A percentile compares a stretch with the other conserved stretches of the same genome.
These are phyloP conservation scores for Eutrema yunnanense DNA, from an alignment of 345 rosid species.

Conservation along the genomic window DNA sequence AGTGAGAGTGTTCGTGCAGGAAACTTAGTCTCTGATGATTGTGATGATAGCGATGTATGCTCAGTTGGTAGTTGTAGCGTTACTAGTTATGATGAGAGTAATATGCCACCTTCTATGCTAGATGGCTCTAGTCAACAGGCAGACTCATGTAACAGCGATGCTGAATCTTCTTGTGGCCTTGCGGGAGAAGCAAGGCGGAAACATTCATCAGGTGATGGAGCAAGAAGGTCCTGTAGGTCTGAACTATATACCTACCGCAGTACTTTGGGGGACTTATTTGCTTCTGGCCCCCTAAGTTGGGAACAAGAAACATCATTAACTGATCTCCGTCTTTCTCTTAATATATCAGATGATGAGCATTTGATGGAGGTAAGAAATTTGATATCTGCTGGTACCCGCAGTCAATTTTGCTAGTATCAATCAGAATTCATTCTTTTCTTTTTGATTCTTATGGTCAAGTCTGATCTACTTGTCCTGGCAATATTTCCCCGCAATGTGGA, in stretches of 20 bases:
- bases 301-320: conserved; percentile 79
- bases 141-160: conserved; percentile 43
- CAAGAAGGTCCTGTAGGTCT: conserved; percentile 48
- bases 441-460: conserved; percentile 17
- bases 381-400: conserved; percentile 50
- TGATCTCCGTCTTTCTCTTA: conserved; percentile 69
- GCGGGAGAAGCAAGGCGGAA: conserved; percentile 23
- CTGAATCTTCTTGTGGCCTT: conserved; percentile 36
- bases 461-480: conserved; percentile 27
- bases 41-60: conserved; percentile 41
- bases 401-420: conserved; percentile 35
- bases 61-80: conserved; percentile 80
- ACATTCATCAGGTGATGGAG: conserved; percentile 33
- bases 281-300: conserved; percentile 83
- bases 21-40: conserved; percentile 24
- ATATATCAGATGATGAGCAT: conserved; percentile 88
- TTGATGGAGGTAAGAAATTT: conserved; percentile 67
- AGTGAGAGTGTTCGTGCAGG: conserved; percentile 24
- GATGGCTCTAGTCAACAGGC: conserved; percentile 29
- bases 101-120: conserved; percentile 26
- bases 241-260: conserved; percentile 63
- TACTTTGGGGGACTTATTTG: conserved; percentile 57
- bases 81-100: conserved; percentile 23
- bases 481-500: conserved; percentile 21
- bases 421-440: conserved; percentile 21